These are phyloP conservation scores for Cyberlindnera xylosilytica DNA, from an alignment of 805 yeast genomes.

Conservation along the genomic window DNA sequence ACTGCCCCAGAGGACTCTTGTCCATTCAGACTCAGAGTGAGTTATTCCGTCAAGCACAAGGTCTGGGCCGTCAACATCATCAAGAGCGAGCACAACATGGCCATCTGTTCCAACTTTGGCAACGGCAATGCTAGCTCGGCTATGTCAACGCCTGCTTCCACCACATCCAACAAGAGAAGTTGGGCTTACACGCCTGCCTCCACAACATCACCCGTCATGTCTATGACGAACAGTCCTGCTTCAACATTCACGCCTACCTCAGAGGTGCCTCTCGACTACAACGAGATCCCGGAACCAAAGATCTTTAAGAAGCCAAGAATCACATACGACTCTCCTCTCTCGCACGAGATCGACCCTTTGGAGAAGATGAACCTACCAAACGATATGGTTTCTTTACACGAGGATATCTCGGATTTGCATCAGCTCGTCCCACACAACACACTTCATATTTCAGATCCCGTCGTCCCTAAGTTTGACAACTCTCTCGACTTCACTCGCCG, in stretches of 20 bases:
- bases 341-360: conserved; percentile 21
- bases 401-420: conserved; percentile 22
- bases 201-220: conserved; percentile 19
- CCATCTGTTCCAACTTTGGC: conserved; percentile 26
- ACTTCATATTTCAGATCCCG: conserved; percentile 4
- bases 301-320: conserved; percentile 8
- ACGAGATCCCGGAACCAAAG: conserved; percentile 8
- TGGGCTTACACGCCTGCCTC: conserved; percentile 26
- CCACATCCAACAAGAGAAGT: conserved; percentile 20
- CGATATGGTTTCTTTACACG: conserved; percentile 3
- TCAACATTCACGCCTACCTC: conserved; percentile 18
- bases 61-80: conserved; percentile 26
- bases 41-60: conserved; percentile 26
- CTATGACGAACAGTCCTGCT: conserved; percentile 11
- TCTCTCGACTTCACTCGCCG: conserved; percentile 5
- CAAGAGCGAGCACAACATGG: conserved; percentile 24
- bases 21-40: conserved; percentile 30
- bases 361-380: conserved; percentile 9
- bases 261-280: conserved; percentile 12
- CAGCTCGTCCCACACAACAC: conserved; percentile 8
- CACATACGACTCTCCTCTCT: conserved; percentile 20
- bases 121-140: conserved; percentile 16
- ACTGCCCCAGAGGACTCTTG: conserved; percentile 25
- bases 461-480: neutral
- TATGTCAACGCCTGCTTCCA: conserved; percentile 13